These are phyloP conservation scores for Phialophora tarda DNA, from an alignment of 2,329 filamentous ascomycete genomes.

Conservation along the genomic window DNA sequence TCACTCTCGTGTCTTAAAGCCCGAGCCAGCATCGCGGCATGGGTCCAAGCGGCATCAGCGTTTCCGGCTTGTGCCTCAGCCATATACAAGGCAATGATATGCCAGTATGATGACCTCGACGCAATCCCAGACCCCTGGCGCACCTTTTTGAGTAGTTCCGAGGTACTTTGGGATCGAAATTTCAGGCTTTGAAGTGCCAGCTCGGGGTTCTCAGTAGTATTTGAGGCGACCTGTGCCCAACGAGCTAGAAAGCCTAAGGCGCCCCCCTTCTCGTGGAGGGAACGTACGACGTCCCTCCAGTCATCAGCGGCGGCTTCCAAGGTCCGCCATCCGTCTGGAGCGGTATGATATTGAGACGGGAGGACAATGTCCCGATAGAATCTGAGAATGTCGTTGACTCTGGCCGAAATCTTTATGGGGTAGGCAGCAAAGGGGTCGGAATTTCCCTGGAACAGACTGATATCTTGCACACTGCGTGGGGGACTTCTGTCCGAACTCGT, in stretches of 20 bases:
- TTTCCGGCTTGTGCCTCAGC: slow-evolving; percentile 21
- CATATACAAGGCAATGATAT: slow-evolving; percentile 15
- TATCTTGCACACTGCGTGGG: not conserved
- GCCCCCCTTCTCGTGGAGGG: slow-evolving; percentile 12
- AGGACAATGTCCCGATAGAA: slow-evolving; percentile 21
- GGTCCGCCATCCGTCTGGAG: slow-evolving; percentile 11
- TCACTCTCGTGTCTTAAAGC: slow-evolving; percentile 13
- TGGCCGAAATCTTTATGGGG: slow-evolving; percentile 1
- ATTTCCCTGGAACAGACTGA: slow-evolving; percentile 13
- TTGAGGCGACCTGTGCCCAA: slow-evolving; percentile 16
- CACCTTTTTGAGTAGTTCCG: slow-evolving; percentile 9
- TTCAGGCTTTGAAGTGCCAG: slow-evolving; percentile 6
- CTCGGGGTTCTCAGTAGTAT: slow-evolving; percentile 5
- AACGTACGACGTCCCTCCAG: slow-evolving; percentile 16
- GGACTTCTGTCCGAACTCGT: not conserved
- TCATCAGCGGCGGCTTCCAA: slow-evolving; percentile 13
- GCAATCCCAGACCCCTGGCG: slow-evolving; percentile 8
- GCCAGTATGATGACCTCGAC: slow-evolving; percentile 9
- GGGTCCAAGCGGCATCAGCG: slow-evolving; percentile 8
- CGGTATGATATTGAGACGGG: slow-evolving; percentile 13
- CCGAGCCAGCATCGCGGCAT: slow-evolving; percentile 12
- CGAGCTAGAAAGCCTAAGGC: slow-evolving; percentile 14
- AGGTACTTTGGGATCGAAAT: slow-evolving; percentile 15
- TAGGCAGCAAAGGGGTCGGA: slow-evolving; percentile 17
- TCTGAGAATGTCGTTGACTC: slow-evolving; percentile 15